Conservation (phyloP, 768 basidiomycete genomes). For the Podaxis mareebaensis region DNA sequence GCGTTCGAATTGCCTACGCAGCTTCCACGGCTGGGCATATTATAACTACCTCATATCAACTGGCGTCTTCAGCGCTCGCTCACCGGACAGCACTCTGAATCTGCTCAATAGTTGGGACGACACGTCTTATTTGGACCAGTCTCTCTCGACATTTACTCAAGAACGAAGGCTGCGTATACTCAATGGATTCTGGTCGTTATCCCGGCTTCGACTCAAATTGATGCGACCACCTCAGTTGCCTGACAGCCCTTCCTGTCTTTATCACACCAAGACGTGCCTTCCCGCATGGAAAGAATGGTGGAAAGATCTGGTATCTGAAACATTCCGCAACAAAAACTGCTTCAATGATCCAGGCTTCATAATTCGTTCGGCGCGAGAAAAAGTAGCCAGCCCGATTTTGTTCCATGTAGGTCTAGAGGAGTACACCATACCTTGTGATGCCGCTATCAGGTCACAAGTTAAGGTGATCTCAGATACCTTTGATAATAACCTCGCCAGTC, state of each 20-base stretch:
- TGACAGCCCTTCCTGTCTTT: neutral
- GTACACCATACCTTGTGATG: too few species aligned
- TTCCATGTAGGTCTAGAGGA: too few species aligned
- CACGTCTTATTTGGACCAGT: neutral
- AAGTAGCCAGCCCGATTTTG: too few species aligned
- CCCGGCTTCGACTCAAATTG: neutral
- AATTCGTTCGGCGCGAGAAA: too few species aligned
- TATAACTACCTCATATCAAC: neutral
- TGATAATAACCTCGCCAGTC: too few species aligned
- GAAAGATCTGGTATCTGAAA: neutral
- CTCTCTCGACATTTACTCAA: neutral
- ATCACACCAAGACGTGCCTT: neutral
- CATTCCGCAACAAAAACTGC: too few species aligned
- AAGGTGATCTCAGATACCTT: too few species aligned
- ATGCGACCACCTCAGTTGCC: neutral
- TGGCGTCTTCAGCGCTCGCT: neutral
- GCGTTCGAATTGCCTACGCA: neutral
- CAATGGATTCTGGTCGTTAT: constrained; percentile 5
- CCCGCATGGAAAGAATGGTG: neutral
- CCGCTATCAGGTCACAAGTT: too few species aligned
- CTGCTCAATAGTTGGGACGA: neutral
- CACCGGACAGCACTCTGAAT: neutral
- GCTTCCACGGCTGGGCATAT: constrained; percentile 8
- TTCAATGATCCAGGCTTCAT: too few species aligned
- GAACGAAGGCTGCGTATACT: neutral